Percentiles rank a stretch among this genome's conserved stretches.
Evolutionary conservation across 495 filamentous ascomycete genomes (phyloP).

Genomic region (Hypoxylon subgilvum): DNA sequence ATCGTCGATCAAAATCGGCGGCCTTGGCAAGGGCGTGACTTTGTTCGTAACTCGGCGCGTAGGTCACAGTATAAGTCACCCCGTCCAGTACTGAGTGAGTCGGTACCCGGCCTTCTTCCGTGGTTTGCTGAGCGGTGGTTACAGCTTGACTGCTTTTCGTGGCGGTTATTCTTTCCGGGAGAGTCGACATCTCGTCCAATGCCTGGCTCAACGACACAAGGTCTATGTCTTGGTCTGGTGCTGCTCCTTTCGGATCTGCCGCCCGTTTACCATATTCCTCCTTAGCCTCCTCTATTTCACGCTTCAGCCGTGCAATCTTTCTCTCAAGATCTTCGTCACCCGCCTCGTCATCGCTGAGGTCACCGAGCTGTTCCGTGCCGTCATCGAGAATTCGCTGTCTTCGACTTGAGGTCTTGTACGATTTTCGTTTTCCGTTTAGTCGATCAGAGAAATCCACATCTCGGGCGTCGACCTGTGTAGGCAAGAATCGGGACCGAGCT

Average conservation of each 20-base stretch:
- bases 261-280: constrained; percentile 64
- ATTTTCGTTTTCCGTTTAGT: constrained; percentile 75
- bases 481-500: constrained; percentile 79
- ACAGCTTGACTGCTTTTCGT: constrained; percentile 39
- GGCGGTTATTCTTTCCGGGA: constrained; percentile 39
- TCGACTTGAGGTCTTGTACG: constrained; percentile 75
- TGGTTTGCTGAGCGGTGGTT: constrained; percentile 1
- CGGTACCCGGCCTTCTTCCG: constrained; percentile 20
- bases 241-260: constrained; percentile 41
- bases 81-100: constrained; percentile 21
- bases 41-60: constrained; percentile 63
- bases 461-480: constrained; percentile 73
- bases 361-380: constrained; percentile 67
- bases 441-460: constrained; percentile 84
- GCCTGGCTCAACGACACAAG: constrained; percentile 68
- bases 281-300: constrained; percentile 81
- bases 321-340: constrained; percentile 74
- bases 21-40: constrained; percentile 75
- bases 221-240: constrained; percentile 46
- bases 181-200: constrained; percentile 62
- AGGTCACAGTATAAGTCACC: constrained; percentile 60
- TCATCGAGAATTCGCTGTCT: constrained; percentile 65
- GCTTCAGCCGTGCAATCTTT: constrained; percentile 76
- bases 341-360: constrained; percentile 70
- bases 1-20: constrained; percentile 83